phyloP scores from a whole-genome alignment of 495 filamentous ascomycete genomes.

The Trichoderma orchidacearum region DNA sequence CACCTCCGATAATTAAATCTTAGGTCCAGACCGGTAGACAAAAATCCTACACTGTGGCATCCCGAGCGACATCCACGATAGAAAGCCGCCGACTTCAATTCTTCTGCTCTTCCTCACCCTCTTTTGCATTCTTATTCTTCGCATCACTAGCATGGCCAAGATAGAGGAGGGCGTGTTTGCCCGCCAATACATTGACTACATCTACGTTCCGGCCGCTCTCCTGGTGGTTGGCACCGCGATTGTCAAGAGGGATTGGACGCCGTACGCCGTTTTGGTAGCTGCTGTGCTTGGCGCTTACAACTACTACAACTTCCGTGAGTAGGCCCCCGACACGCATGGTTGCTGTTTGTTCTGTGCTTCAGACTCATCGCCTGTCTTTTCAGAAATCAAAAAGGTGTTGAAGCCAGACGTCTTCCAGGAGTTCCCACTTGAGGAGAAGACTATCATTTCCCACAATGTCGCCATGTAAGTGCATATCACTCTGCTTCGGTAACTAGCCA shows the following conservation, averaged over 20 bases:
- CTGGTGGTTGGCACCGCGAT: constrained; percentile 63
- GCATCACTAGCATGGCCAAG: background rate
- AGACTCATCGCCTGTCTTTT: constrained; percentile 6
- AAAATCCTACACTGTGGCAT: too few species aligned
- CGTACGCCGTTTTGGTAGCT: constrained; percentile 54
- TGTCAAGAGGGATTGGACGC: constrained; percentile 64
- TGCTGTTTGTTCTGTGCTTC: constrained; percentile 10
- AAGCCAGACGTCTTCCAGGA: constrained; percentile 80
- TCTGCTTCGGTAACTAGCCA: background rate
- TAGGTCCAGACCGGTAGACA: background rate
- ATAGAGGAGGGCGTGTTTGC: background rate
- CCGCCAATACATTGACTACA: constrained; percentile 32
- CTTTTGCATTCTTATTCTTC: background rate
- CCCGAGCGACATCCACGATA: too few species aligned
- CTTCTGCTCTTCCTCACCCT: too few species aligned
- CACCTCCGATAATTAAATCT: background rate
- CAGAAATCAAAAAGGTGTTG: constrained; percentile 67
- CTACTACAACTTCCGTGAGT: constrained; percentile 45
- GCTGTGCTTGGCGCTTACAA: constrained; percentile 48
- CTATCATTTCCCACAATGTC: constrained; percentile 87
- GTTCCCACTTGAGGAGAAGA: constrained; percentile 84
- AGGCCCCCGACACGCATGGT: constrained; percentile 1
- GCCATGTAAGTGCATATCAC: constrained; percentile 50
- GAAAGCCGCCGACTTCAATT: too few species aligned
- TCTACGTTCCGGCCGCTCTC: constrained; percentile 77